phyloP scores from a whole-genome alignment of 805 yeast genomes.

The Monosporozyma solicola region DNA sequence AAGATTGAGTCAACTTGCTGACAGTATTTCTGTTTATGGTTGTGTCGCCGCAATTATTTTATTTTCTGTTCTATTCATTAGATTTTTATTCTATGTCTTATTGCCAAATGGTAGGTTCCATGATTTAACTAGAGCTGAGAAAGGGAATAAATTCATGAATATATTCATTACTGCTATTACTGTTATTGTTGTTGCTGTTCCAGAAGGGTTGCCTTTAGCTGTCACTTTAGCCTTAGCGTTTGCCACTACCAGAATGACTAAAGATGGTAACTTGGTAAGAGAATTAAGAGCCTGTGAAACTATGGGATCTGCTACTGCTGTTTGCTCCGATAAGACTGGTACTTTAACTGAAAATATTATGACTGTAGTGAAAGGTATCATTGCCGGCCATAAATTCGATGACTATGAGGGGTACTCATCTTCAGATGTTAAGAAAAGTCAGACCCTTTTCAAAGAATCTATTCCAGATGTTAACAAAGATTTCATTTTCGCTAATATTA shows the following conservation, averaged over 20 bases:
- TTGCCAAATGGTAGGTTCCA: constrained; percentile 38
- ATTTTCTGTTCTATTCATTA: constrained; percentile 68
- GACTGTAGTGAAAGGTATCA: constrained; percentile 74
- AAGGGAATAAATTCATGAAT: constrained; percentile 77
- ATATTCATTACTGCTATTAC: constrained; percentile 88
- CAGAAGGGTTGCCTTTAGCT: constrained; percentile 96
- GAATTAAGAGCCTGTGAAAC: constrained; percentile 92
- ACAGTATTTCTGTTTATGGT: constrained; percentile 92
- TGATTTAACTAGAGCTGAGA: constrained; percentile 49
- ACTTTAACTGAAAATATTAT: constrained; percentile 89
- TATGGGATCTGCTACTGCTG: constrained; percentile 97
- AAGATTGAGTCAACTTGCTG: constrained; percentile 74
- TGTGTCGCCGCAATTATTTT: constrained; percentile 74
- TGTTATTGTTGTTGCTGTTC: constrained; percentile 95
- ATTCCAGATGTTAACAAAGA: constrained; percentile 11
- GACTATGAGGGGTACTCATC: constrained; percentile 20
- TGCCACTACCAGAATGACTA: constrained; percentile 97
- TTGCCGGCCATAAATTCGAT: constrained; percentile 53
- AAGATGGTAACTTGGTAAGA: constrained; percentile 92
- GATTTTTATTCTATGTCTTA: constrained; percentile 52
- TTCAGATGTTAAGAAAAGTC: background rate
- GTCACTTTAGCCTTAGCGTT: constrained; percentile 94
- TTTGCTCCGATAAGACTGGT: constrained; percentile 97
- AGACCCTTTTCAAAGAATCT: constrained; percentile 5
- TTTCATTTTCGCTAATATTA: constrained; percentile 46